Conservation (phyloP, 176 grass and related monocot genomes). For the Carex cristatella region DNA sequence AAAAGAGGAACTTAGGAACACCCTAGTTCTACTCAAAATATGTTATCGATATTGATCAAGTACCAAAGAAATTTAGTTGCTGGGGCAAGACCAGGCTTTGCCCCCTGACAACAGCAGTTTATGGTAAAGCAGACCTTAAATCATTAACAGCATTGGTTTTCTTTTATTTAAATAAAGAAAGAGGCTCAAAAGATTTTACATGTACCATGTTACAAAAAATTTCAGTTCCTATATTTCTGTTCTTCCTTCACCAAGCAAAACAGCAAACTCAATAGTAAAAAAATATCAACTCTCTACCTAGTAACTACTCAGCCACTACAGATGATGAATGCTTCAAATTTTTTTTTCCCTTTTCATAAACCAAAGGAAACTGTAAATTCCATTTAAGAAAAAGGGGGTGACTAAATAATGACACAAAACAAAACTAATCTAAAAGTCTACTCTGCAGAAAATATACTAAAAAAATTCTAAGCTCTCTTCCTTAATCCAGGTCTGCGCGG, state of each 20-base stretch:
- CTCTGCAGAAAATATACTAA: background rate
- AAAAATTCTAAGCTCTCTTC: slow-evolving; percentile 53
- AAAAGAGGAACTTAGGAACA: too few relatives aligned
- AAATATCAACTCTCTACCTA: background rate
- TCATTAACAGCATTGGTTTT: background rate
- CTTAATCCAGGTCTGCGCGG: slow-evolving; percentile 54
- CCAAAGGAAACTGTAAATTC: background rate
- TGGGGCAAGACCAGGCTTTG: background rate
- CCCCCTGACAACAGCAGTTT: background rate
- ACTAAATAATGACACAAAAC: background rate
- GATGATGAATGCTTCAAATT: background rate
- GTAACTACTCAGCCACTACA: background rate
- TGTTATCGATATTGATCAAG: background rate
- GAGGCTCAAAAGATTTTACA: background rate
- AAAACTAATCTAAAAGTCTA: slow-evolving; percentile 23
- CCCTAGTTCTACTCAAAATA: too few relatives aligned
- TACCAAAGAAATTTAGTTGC: background rate
- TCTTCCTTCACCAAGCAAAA: background rate
- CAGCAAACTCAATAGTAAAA: background rate
- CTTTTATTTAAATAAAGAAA: background rate
- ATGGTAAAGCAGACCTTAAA: background rate
- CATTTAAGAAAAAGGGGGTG: background rate
- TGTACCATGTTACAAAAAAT: background rate
- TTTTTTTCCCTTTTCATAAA: background rate
- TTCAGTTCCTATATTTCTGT: background rate